Evolutionary conservation across 805 yeast species (phyloP).

Genomic region (Suhomyces prunicola): DNA sequence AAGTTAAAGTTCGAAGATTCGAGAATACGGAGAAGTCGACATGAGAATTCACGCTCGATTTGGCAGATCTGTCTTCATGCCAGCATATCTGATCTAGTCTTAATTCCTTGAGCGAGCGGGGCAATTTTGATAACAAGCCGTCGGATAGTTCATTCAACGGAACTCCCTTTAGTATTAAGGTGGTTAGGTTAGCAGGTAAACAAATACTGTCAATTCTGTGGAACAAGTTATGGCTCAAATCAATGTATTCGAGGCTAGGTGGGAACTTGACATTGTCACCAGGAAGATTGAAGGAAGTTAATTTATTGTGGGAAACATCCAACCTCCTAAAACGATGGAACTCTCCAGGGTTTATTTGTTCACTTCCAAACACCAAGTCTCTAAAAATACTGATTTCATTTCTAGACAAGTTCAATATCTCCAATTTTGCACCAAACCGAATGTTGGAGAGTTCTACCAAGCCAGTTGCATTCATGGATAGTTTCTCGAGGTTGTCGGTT

Average conservation of each 20-base stretch:
- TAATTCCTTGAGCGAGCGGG: slow-evolving; percentile 4
- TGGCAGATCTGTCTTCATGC: not conserved
- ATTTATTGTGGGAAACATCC: slow-evolving; percentile 7
- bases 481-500: slow-evolving; percentile 12
- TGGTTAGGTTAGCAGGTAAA: slow-evolving; percentile 5
- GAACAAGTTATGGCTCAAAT: slow-evolving; percentile 7
- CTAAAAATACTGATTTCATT: slow-evolving; percentile 15
- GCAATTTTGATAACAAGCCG: slow-evolving; percentile 3
- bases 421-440: slow-evolving; percentile 14
- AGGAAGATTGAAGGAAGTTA: slow-evolving; percentile 2
- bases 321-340: slow-evolving; percentile 1
- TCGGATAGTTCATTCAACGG: slow-evolving; percentile 2
- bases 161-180: slow-evolving; percentile 3
- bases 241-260: slow-evolving; percentile 1
- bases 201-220: slow-evolving; percentile 1
- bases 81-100: slow-evolving; percentile 5
- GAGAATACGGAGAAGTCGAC: slow-evolving; percentile 2
- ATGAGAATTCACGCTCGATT: not conserved
- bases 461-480: slow-evolving; percentile 20
- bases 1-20: slow-evolving; percentile 2
- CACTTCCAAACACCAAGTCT: slow-evolving; percentile 13
- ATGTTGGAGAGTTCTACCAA: slow-evolving; percentile 14
- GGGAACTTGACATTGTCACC: slow-evolving; percentile 1
- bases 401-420: slow-evolving; percentile 11
- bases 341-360: not conserved